These are phyloP conservation scores for Saturnispora saitoi DNA, from an alignment of 805 yeast species.

Conservation along the genomic window DNA sequence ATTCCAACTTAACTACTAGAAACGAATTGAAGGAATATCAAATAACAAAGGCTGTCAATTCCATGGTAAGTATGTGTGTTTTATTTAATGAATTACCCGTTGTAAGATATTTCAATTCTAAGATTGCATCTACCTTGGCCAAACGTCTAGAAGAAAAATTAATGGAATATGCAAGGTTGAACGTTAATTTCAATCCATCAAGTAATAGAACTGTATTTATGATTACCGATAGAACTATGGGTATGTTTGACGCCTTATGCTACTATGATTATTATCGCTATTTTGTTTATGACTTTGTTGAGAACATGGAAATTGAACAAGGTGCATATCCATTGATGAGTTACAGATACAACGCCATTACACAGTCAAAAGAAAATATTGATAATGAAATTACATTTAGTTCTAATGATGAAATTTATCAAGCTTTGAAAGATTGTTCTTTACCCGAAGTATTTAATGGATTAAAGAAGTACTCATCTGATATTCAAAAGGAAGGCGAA, in stretches of 20 bases:
- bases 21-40: slow-evolving; percentile 52
- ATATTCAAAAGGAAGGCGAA: slow-evolving; percentile 5
- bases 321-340: slow-evolving; percentile 22
- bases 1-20: slow-evolving; percentile 46
- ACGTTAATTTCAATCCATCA: slow-evolving; percentile 57
- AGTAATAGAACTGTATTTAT: slow-evolving; percentile 48
- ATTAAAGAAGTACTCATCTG: slow-evolving; percentile 7
- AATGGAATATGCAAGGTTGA: slow-evolving; percentile 64
- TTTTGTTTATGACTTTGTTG: slow-evolving; percentile 68
- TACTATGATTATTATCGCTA: slow-evolving; percentile 93
- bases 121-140: slow-evolving; percentile 51
- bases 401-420: slow-evolving; percentile 21
- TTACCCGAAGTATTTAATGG: slow-evolving; percentile 22
- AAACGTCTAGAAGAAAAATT: slow-evolving; percentile 57
- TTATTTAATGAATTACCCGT: slow-evolving; percentile 84
- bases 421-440: slow-evolving; percentile 20
- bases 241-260: slow-evolving; percentile 70
- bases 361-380: slow-evolving; percentile 21
- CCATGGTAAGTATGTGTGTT: slow-evolving; percentile 65
- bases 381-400: slow-evolving; percentile 23
- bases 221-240: slow-evolving; percentile 77
- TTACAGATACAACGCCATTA: slow-evolving; percentile 20
- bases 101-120: slow-evolving; percentile 61
- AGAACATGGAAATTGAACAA: slow-evolving; percentile 19
- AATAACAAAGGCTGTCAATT: slow-evolving; percentile 48